Percentiles rank a stretch among this genome's conserved stretches.
These are phyloP conservation scores for Ceratocystis ficicola DNA, from an alignment of 2,329 filamentous ascomycete genomes.

Conservation along the genomic window DNA sequence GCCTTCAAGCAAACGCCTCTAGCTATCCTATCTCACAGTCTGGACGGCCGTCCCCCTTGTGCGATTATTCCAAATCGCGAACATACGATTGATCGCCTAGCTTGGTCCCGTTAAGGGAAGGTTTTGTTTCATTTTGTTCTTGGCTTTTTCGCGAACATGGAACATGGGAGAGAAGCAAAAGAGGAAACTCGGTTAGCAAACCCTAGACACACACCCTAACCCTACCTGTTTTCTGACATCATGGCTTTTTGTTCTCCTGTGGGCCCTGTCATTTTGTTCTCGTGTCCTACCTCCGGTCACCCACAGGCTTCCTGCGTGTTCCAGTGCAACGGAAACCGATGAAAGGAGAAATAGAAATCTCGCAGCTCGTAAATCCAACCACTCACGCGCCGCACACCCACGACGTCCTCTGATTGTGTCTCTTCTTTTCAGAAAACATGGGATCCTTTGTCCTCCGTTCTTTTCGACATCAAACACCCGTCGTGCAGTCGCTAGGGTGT, in stretches of 20 bases:
- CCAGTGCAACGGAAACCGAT: neutral
- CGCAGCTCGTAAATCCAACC: constrained; percentile 3
- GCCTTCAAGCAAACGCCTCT: neutral
- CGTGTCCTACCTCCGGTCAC: neutral
- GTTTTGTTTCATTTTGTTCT: constrained; percentile 10
- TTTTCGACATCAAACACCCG: too few relatives aligned
- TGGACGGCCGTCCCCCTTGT: neutral
- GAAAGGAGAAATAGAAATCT: neutral
- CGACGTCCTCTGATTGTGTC: neutral
- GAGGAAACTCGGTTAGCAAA: neutral
- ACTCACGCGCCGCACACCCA: neutral
- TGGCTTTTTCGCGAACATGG: constrained; percentile 8
- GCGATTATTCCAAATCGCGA: constrained; percentile 4
- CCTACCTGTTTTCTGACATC: too few relatives aligned
- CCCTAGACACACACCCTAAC: neutral
- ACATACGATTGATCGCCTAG: neutral
- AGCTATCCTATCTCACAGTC: neutral
- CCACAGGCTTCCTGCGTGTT: neutral
- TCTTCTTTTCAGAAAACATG: too few relatives aligned
- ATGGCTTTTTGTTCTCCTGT: too few relatives aligned
- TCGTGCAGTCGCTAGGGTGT: too few relatives aligned
- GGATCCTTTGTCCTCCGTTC: too few relatives aligned
- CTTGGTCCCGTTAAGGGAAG: neutral
- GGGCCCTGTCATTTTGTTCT: neutral
- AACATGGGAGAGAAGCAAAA: neutral